Conservation (phyloP, 495 filamentous ascomycete genomes). For the Penicillium daleae region DNA sequence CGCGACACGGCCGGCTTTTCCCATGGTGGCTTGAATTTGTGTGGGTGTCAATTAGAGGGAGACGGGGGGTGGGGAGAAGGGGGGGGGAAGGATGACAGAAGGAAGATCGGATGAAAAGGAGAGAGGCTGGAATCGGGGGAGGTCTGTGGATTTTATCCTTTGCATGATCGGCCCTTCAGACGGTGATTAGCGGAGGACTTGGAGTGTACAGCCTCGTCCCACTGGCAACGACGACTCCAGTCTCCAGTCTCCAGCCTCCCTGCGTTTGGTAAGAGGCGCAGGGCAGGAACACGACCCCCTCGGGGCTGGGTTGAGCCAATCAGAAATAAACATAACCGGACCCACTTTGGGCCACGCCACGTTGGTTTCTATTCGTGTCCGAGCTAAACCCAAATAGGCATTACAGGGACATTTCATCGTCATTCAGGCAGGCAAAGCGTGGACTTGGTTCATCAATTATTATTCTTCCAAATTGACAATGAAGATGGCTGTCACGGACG, state of each 20-base stretch:
- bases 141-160: slow-evolving; percentile 7
- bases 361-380: slow-evolving; percentile 35
- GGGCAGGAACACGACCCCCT: slow-evolving; percentile 6
- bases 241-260: slow-evolving; percentile 19
- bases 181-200: not conserved
- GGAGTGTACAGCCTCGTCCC: slow-evolving; percentile 16
- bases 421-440: not conserved
- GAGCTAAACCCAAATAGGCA: slow-evolving; percentile 19
- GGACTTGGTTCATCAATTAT: too few relatives aligned
- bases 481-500: not conserved
- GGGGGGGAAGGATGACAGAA: slow-evolving; percentile 9
- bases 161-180: slow-evolving; percentile 15
- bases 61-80: slow-evolving; percentile 5
- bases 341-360: slow-evolving; percentile 26
- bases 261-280: slow-evolving; percentile 25
- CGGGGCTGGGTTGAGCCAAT: slow-evolving; percentile 14
- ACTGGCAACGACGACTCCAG: slow-evolving; percentile 23
- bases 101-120: slow-evolving; percentile 5
- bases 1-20: slow-evolving; percentile 72
- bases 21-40: slow-evolving; percentile 52
- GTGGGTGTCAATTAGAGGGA: not conserved
- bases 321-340: not conserved
- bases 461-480: not conserved
- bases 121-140: slow-evolving; percentile 8
- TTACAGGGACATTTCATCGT: not conserved